phyloP scores from a whole-genome alignment of 2,329 filamentous ascomycete species.

The Simplicillium sp. region DNA sequence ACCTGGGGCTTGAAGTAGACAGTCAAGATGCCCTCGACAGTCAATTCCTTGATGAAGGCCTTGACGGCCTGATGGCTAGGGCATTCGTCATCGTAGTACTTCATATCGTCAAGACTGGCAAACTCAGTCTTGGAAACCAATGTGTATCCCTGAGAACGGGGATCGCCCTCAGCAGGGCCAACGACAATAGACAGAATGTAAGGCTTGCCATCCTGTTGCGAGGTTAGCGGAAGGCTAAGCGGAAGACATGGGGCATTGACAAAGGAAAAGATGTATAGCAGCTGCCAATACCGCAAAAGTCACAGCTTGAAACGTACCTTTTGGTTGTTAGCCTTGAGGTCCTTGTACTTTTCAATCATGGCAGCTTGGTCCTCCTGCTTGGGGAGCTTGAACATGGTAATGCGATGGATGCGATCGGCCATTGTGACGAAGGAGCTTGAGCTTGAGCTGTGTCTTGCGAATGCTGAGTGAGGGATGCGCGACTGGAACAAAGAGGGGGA shows the following conservation, averaged over 20 bases:
- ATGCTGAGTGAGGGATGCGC: neutral
- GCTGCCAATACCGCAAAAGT: neutral
- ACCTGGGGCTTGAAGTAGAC: slow-evolving; percentile 29
- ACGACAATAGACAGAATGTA: slow-evolving; percentile 55
- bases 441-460: slow-evolving; percentile 2
- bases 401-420: slow-evolving; percentile 33
- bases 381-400: slow-evolving; percentile 46
- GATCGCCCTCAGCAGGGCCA: slow-evolving; percentile 43
- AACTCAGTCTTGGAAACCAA: slow-evolving; percentile 55
- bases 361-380: slow-evolving; percentile 30
- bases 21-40: slow-evolving; percentile 26
- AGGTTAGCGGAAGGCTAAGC: neutral
- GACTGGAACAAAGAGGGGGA: no score
- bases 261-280: neutral
- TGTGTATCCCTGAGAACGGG: slow-evolving; percentile 56
- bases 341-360: slow-evolving; percentile 34
- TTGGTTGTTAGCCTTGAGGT: slow-evolving; percentile 27
- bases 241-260: neutral
- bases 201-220: slow-evolving; percentile 55
- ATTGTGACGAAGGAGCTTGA: slow-evolving; percentile 18
- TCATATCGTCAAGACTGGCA: slow-evolving; percentile 55
- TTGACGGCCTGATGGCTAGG: slow-evolving; percentile 32
- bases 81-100: slow-evolving; percentile 54
- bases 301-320: slow-evolving; percentile 23
- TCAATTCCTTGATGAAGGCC: slow-evolving; percentile 20